Base-by-base conservation (phyloP, 352 stramenopile species). In the Phytopythium mirpurense region DNA sequence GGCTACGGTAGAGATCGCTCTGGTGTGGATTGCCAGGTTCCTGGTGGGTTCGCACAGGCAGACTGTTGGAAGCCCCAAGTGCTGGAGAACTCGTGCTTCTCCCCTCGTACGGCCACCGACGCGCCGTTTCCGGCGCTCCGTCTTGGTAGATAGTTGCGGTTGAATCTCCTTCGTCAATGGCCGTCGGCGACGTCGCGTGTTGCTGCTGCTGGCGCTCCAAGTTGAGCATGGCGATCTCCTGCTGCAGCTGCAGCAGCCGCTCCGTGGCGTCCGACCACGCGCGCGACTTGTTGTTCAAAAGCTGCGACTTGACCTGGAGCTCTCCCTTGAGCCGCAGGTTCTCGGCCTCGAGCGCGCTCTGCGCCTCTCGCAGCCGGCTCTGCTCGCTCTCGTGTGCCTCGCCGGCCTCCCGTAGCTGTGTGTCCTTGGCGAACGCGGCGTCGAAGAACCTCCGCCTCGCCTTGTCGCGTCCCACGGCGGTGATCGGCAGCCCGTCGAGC, bases 161-260 rank as follows among this genome's bases (percentile, higher is more conserved):
- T n/a, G n/a, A n/a, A n/a, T n/a, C 29, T 32, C 29, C 29, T 32
- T 32, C 29, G 29, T 32, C 29, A 9, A 32, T 15, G 16, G 18
- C 1, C 44, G 23, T 38, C 16, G 23, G 4, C 18, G n/a, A 18
- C 43, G 16, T 7, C 6, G 21, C 31, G 19, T 43, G 31, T 12
- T 44, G 15, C 14, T 54, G 35, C 43, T 50, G 43, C 35, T 45
- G 62, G 19, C 68, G 63, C 35, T 90, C 74, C 1, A 90, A 56
- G 59, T 88, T 87, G 31, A 92, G 65, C 81, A 93, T 90, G 11
- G 81, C 81, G 21, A 93, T 57, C 52, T 92, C 83, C 57, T 93
- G 78, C 44, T 93, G 79, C 27, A 92, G 57, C 56, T 90, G 75
- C 5, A 91, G 54, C 18, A 93, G 64, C 45, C 90, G 77, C 26